A percentile compares a stretch with the other conserved stretches of the same genome.
phyloP scores from a whole-genome alignment of 163 green algal genomes.

The Scenedesmus sp. region DNA sequence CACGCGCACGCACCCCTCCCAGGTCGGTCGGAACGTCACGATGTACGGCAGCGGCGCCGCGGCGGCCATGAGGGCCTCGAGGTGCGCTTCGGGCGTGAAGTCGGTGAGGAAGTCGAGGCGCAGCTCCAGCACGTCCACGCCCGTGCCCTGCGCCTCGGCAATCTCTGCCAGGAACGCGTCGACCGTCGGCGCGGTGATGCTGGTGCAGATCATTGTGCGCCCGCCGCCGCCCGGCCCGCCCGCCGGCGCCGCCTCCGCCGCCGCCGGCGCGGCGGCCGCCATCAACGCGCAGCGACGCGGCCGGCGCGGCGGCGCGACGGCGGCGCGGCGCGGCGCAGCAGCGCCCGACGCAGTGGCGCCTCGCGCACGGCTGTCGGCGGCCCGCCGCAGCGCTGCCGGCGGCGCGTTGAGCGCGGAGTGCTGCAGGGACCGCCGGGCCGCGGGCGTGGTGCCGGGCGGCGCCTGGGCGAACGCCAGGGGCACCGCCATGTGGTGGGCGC shows the following conservation, averaged over 20 bases:
- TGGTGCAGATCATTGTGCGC: slow-evolving; percentile 55
- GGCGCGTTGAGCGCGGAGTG: too few relatives aligned
- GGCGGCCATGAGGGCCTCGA: slow-evolving; percentile 68
- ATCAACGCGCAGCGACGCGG: too few relatives aligned
- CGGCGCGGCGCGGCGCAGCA: too few relatives aligned
- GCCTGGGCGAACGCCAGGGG: too few relatives aligned
- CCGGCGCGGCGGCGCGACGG: too few relatives aligned
- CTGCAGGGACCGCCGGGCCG: too few relatives aligned
- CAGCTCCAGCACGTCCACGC: slow-evolving; percentile 91
- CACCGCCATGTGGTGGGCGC: too few relatives aligned
- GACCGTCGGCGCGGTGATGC: slow-evolving; percentile 61
- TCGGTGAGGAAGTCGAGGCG: slow-evolving; percentile 89
- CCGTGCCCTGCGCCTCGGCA: slow-evolving; percentile 56
- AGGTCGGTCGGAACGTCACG: slow-evolving; percentile 89
- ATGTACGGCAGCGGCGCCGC: slow-evolving; percentile 79
- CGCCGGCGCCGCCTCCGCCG: neutral
- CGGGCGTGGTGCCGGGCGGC: too few relatives aligned
- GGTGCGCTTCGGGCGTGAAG: slow-evolving; percentile 67
- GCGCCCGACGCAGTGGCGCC: too few relatives aligned
- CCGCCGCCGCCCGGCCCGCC: neutral
- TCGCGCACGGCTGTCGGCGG: too few relatives aligned
- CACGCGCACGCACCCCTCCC: slow-evolving; percentile 85
- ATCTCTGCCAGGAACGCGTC: slow-evolving; percentile 62
- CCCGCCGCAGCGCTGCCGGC: too few relatives aligned
- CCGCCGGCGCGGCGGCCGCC: too few relatives aligned